Evolutionary conservation across 1,284 basidiomycete species (phyloP), one percentile per base, ranked within the genome.

Genomic region (Cutaneotrichosporon cutaneum): DNA sequence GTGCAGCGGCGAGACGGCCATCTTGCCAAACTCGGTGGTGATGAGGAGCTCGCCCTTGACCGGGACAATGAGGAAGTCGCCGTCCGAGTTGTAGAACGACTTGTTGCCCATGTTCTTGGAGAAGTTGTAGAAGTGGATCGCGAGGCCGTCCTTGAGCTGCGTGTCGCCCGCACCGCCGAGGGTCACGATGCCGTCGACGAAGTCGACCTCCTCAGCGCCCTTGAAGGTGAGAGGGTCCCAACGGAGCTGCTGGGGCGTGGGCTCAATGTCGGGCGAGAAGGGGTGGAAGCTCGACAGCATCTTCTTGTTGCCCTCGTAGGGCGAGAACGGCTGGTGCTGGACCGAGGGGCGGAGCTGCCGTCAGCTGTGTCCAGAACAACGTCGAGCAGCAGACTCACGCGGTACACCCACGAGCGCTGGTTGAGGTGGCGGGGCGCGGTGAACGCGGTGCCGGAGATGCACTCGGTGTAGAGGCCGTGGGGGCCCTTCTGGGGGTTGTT

Each of bases 1-100:
- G 72, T 88, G 86, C 26, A 86, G 86, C 16, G 86, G 84, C 7
- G 83, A 73, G n/a, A 85, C 86, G 83, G 86, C 85, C 59, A 88
- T 58, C 84, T 82, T 84, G 60, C 87, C 87, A 63, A 87, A 84
- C 75, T 89, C 87, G 4, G 87, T 88, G 74, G 86, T 86, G 54
- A 89, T 83, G 71, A 88, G 85, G 64, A 89, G 73, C 21, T 86
- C 81, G 7, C 86, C 87, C 68, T 84, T 82, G 71, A 87, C 84
- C 24, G 87, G 87, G 5, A 88, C 62, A 66, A 89, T 85, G 67
- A 88, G 75, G 77, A 88, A 82, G 74, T 88, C 87, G 7, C 87
- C 87, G 67, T 88, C 87, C 53, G 82, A 85, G 69, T 87, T 87
- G 70, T 84, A 84, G 73, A 88, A 87, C 8, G 87, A 86, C 66